These are phyloP conservation scores for Penicillium sp. DNA, from an alignment of 2,329 filamentous ascomycete species.

Conservation along the genomic window DNA sequence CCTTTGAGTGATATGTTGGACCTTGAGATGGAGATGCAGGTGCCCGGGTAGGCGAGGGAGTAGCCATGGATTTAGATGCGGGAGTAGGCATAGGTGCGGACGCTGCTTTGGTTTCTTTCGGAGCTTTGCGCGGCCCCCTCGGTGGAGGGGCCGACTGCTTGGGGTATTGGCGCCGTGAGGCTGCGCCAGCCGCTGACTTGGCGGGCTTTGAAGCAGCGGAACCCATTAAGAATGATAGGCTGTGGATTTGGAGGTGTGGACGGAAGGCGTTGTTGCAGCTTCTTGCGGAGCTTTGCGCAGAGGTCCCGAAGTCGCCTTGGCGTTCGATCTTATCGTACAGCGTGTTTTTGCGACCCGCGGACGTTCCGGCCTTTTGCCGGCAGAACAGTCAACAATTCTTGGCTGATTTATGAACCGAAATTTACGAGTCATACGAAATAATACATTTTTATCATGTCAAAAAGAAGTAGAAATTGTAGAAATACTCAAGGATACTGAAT, in stretches of 20 bases:
- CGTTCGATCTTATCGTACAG: constrained; percentile 2
- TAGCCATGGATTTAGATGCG: not conserved
- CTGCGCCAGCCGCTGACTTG: constrained; percentile 48
- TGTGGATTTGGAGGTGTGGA: not conserved
- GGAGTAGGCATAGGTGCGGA: constrained; percentile 33
- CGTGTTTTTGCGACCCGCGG: not conserved
- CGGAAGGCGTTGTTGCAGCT: constrained; percentile 6
- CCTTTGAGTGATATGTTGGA: constrained; percentile 36
- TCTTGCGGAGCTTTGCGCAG: constrained; percentile 21
- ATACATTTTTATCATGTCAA: not conserved
- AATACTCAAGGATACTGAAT: not conserved
- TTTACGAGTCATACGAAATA: not conserved
- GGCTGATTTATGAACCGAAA: no score
- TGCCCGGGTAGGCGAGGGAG: constrained; percentile 5
- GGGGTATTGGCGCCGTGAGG: constrained; percentile 56
- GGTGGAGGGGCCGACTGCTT: constrained; percentile 43
- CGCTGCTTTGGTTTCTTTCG: constrained; percentile 30
- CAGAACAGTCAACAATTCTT: not conserved
- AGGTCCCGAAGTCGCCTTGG: constrained; percentile 23
- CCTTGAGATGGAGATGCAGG: constrained; percentile 19
- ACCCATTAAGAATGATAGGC: constrained; percentile 48
- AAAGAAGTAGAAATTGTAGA: no score
- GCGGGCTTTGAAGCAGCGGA: constrained; percentile 57
- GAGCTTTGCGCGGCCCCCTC: constrained; percentile 27
- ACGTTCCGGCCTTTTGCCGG: not conserved